Evolutionary conservation across 1,284 basidiomycete species (phyloP).

Genomic region (Sporisorium scitamineum): DNA sequence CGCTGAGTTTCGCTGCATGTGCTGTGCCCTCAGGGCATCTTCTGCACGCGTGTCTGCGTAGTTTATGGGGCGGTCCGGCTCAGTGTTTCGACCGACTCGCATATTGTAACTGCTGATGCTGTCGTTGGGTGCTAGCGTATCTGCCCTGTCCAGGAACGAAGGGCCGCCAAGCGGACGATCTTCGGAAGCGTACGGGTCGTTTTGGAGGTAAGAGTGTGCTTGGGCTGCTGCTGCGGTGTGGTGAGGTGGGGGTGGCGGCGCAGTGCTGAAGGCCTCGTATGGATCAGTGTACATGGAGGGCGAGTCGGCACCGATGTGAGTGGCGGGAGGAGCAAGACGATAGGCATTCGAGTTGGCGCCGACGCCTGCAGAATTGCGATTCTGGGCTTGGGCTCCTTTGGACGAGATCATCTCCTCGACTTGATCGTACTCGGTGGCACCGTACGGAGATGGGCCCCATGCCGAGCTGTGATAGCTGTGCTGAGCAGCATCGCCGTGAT

Average conservation of each 20-base stretch:
- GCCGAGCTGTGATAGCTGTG: constrained; percentile 41
- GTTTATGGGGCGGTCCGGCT: constrained; percentile 12
- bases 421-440: constrained; percentile 27
- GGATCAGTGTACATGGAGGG: constrained; percentile 61
- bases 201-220: constrained; percentile 24
- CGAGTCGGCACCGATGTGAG: constrained; percentile 27
- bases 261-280: constrained; percentile 44
- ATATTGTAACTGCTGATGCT: constrained; percentile 58
- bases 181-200: constrained; percentile 38
- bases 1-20: constrained; percentile 10
- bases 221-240: constrained; percentile 2
- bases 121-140: constrained; percentile 54
- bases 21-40: constrained; percentile 2
- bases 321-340: constrained; percentile 29
- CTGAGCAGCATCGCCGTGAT: constrained; percentile 31
- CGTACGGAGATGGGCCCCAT: constrained; percentile 46
- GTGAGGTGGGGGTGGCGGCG: constrained; percentile 21
- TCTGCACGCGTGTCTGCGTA: constrained; percentile 13
- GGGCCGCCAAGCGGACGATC: constrained; percentile 25
- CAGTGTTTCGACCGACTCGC: constrained; percentile 30
- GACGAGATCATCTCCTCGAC: constrained; percentile 16
- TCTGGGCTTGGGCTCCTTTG: neutral
- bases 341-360: constrained; percentile 45
- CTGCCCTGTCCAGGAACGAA: constrained; percentile 31
- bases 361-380: constrained; percentile 35